phyloP scores from a whole-genome alignment of 108 stramenopile species.

The Skeletonema costatum region DNA sequence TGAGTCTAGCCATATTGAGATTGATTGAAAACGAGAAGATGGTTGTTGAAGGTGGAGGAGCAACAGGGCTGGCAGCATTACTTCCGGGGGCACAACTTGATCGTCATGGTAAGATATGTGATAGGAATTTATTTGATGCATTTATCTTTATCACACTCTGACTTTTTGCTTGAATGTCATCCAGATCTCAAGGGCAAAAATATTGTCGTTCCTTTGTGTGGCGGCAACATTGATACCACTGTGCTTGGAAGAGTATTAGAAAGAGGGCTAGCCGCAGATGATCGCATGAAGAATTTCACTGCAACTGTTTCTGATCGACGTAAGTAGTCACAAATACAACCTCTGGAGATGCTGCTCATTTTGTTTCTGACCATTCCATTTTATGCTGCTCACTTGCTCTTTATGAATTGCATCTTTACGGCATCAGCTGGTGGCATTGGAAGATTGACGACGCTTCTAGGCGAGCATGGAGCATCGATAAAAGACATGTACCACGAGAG shows the following conservation, averaged over 20 bases:
- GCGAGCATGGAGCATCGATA: conserved; percentile 80
- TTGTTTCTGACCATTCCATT: not conserved
- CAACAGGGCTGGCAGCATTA: conserved; percentile 91
- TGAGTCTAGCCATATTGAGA: conserved; percentile 91
- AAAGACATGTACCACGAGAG: conserved; percentile 98
- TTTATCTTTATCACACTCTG: not conserved
- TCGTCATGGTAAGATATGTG: conserved; percentile 17
- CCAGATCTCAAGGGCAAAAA: conserved; percentile 89
- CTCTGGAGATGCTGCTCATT: not conserved
- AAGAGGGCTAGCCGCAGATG: conserved; percentile 94
- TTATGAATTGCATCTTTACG: not conserved
- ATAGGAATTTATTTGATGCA: not conserved
- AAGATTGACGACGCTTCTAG: conserved; percentile 62
- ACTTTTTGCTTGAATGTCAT: not conserved
- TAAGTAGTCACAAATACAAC: conserved; percentile 11
- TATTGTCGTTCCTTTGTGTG: conserved; percentile 95
- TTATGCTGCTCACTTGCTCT: not conserved
- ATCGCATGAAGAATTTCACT: conserved; percentile 87
- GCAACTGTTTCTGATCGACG: conserved; percentile 94
- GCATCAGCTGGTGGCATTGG: conserved; percentile 74
- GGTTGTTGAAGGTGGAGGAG: conserved; percentile 93
- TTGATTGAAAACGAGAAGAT: conserved; percentile 96
- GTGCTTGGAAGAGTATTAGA: conserved; percentile 90
- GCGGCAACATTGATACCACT: conserved; percentile 97
- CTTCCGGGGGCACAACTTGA: conserved; percentile 90